These are phyloP conservation scores for Camelina sativa DNA, from an alignment of 345 rosid species.

Conservation along the genomic window DNA sequence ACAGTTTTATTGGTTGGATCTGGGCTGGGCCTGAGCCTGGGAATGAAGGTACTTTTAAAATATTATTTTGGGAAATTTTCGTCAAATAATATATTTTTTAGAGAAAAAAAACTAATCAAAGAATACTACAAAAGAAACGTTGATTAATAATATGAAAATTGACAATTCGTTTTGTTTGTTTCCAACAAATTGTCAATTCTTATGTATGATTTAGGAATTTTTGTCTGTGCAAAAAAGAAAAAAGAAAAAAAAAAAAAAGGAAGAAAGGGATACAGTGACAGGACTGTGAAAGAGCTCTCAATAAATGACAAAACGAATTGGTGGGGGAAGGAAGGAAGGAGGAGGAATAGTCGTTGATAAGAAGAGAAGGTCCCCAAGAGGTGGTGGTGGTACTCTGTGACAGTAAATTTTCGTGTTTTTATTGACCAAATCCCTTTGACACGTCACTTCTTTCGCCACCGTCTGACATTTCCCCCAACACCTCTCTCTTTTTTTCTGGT, in stretches of 20 bases:
- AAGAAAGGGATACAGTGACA: slow-evolving; percentile 37
- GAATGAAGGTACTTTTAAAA: too few relatives aligned
- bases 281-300: slow-evolving; percentile 36
- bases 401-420: slow-evolving; percentile 34
- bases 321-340: not conserved
- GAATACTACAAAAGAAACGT: not conserved
- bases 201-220: slow-evolving; percentile 28
- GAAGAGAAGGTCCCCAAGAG: slow-evolving; percentile 36
- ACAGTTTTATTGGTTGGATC: too few relatives aligned
- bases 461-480: slow-evolving; percentile 29
- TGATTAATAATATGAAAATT: not conserved
- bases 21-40: not conserved
- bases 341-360: slow-evolving; percentile 33
- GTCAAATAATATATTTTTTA: not conserved
- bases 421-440: slow-evolving; percentile 36
- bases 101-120: too few relatives aligned
- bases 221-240: slow-evolving; percentile 1
- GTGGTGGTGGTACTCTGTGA: slow-evolving; percentile 12
- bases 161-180: slow-evolving; percentile 2
- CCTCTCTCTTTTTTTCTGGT: slow-evolving; percentile 1
- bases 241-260: not conserved
- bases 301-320: slow-evolving; percentile 26
- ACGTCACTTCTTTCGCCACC: slow-evolving; percentile 42
- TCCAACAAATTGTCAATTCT: slow-evolving; percentile 28
- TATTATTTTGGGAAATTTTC: not conserved